Evolutionary conservation across 2,329 filamentous ascomycete genomes (phyloP), one percentile per base, ranked within the genome.

Genomic region (Pyrenochaeta sp.): DNA sequence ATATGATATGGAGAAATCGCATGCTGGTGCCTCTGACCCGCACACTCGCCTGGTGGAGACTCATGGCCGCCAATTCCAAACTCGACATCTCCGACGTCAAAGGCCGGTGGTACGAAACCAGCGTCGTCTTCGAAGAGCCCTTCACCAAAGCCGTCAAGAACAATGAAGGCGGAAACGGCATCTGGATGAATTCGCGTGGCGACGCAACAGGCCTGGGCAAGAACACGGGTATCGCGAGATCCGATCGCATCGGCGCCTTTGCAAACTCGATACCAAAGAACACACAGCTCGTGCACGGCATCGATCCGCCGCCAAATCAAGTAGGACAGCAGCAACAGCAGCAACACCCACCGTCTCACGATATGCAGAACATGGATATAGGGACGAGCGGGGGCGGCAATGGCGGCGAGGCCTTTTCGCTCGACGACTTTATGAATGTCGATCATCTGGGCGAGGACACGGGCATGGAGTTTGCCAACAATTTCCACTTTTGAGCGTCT

Each of bases 41-140:
- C 56, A 53, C 60, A 31, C 27, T 63, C 35, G 32, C 67, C 53
- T 77, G 72, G 62, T 80, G 76, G 75, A 74, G 74, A 30, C 71
- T 79, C 24, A 58, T 70, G 3, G 52, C 68, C 20, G 47, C 65
- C 1, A 46, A 46, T 10, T 48, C 59, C 2, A 68, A 64, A 10
- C 40, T 78, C 7, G 65, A 72, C 3, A 61, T 82, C 6, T 60
- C 72, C 11, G 77, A 82, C 27, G 66, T 84, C 55, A 82, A 82
- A 58, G 82, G 82, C 6, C 75, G 82, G 7, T 85, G 82, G 82
- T 85, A 84, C 61, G 82, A 84, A 61, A 77, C 78, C 3, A 75
- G 72, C 28, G 62, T 78, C 1, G 67, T 84, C 3, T 73, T 82
- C 17, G 56, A 62, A 18, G 59, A 68, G 4, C 56, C 61, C 8